These are phyloP conservation scores for Diplodia intermedia DNA, from an alignment of 2,329 filamentous ascomycete genomes.

Conservation along the genomic window DNA sequence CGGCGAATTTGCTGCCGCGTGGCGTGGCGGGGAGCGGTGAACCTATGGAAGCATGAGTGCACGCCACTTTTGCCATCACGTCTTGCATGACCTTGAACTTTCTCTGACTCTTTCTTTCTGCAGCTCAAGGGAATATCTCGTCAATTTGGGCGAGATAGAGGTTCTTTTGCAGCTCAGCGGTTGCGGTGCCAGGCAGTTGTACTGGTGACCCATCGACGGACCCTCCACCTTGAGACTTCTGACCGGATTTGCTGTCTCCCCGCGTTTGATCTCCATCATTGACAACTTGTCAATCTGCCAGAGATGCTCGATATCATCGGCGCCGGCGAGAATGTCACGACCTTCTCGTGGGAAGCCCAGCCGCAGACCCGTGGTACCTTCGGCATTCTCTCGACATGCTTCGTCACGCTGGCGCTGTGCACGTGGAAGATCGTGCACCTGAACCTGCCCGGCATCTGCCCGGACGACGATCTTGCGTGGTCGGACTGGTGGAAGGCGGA, in stretches of 20 bases:
- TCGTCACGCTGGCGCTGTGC: conserved; percentile 35
- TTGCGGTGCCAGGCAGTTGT: neutral
- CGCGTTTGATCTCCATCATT: neutral
- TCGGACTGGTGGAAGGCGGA: conserved; percentile 8
- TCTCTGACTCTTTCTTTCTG: neutral
- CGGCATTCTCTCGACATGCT: conserved; percentile 34
- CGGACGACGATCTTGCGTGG: conserved; percentile 7
- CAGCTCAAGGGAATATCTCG: neutral
- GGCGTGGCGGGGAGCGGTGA: conserved; percentile 6
- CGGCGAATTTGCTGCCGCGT: neutral
- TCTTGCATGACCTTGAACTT: neutral
- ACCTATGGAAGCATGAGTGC: neutral
- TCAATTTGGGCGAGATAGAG: neutral
- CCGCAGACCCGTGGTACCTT: conserved; percentile 34
- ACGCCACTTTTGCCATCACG: conserved; percentile 1
- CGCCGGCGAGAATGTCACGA: conserved; percentile 7
- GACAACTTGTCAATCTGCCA: neutral
- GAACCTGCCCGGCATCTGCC: conserved; percentile 31
- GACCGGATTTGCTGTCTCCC: neutral
- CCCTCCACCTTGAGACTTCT: neutral
- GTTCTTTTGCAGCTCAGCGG: neutral
- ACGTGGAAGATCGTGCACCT: conserved; percentile 35
- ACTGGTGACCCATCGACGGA: neutral
- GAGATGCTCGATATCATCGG: conserved; percentile 8
- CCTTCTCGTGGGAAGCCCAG: conserved; percentile 32